phyloP scores from a whole-genome alignment of 306 rosid species.

The Glycine soja region DNA sequence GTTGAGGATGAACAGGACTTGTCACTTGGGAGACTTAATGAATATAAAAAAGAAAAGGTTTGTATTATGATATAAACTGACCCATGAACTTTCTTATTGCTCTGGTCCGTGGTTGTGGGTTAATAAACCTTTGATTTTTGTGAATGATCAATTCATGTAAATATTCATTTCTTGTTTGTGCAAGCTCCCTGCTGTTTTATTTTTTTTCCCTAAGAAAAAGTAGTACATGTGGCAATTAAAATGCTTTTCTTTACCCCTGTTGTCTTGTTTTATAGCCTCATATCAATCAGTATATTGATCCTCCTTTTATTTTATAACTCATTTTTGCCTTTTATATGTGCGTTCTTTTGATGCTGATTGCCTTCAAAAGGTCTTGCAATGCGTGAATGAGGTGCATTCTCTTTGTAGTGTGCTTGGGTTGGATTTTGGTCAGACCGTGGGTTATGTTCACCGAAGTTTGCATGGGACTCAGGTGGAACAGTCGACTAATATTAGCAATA shows the following conservation, averaged over 20 bases:
- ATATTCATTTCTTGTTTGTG: background rate
- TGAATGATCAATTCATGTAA: slow-evolving; percentile 9
- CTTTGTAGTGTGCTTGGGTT: slow-evolving; percentile 87
- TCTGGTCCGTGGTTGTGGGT: slow-evolving; percentile 5
- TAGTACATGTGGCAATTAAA: too few species aligned
- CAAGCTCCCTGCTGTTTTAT: background rate
- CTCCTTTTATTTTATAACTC: slow-evolving; percentile 6
- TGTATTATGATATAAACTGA: slow-evolving; percentile 14
- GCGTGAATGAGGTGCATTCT: slow-evolving; percentile 88
- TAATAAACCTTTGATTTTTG: background rate
- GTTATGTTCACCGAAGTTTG: slow-evolving; percentile 93
- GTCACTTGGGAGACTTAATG: slow-evolving; percentile 86
- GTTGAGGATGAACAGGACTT: slow-evolving; percentile 73
- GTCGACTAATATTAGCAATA: slow-evolving; percentile 81
- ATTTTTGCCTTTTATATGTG: slow-evolving; percentile 27
- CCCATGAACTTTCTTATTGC: slow-evolving; percentile 19
- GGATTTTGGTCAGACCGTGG: slow-evolving; percentile 87
- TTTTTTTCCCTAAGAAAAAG: background rate
- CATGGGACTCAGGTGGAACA: slow-evolving; percentile 72
- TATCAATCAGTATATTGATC: background rate
- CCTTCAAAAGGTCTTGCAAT: slow-evolving; percentile 86
- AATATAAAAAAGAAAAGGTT: slow-evolving; percentile 95
- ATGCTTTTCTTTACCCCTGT: background rate
- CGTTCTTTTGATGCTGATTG: slow-evolving; percentile 77
- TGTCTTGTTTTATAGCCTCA: background rate